A percentile compares a stretch with the other conserved stretches of the same genome.
Conservation (phyloP, 1,139 yeast species). For the Nematodospora anomalae region DNA sequence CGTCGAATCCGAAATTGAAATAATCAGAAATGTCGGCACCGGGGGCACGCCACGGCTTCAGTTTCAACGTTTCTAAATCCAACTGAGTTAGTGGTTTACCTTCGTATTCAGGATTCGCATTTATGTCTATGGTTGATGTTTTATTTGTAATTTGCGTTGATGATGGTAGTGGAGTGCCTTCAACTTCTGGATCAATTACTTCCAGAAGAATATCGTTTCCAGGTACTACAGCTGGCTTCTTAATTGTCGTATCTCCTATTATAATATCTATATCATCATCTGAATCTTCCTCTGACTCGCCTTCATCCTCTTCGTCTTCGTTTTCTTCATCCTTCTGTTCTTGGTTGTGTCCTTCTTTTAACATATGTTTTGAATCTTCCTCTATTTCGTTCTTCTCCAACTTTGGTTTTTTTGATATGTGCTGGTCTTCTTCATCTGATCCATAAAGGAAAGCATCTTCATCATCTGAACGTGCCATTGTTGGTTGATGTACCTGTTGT, state of each 20-base stretch:
- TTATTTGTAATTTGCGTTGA: slow-evolving; percentile 23
- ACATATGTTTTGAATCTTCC: too few species aligned
- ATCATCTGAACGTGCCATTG: slow-evolving; percentile 50
- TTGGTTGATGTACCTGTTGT: too few species aligned
- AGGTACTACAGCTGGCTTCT: slow-evolving; percentile 23
- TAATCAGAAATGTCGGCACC: slow-evolving; percentile 94
- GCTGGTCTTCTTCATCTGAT: slow-evolving; percentile 49
- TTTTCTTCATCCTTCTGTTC: slow-evolving; percentile 28
- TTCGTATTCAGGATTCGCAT: slow-evolving; percentile 74
- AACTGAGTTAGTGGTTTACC: slow-evolving; percentile 84
- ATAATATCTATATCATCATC: slow-evolving; percentile 50
- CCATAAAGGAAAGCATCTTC: slow-evolving; percentile 89
- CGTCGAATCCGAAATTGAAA: slow-evolving; percentile 95
- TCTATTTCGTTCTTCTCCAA: slow-evolving; percentile 9
- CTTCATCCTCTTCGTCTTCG: slow-evolving; percentile 34
- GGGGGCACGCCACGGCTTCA: slow-evolving; percentile 97
- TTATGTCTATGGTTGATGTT: slow-evolving; percentile 61
- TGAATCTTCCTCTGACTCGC: slow-evolving; percentile 38
- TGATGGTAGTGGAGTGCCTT: slow-evolving; percentile 12
- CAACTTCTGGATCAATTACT: slow-evolving; percentile 49
- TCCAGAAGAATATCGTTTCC: slow-evolving; percentile 23
- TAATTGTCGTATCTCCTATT: slow-evolving; percentile 26
- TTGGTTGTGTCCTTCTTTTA: slow-evolving; percentile 13
- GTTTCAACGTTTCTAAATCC: slow-evolving; percentile 79
- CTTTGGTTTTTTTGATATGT: slow-evolving; percentile 13